Evolutionary conservation across 208 protist species (phyloP).

Genomic region (Trypanosoma cruzi): DNA sequence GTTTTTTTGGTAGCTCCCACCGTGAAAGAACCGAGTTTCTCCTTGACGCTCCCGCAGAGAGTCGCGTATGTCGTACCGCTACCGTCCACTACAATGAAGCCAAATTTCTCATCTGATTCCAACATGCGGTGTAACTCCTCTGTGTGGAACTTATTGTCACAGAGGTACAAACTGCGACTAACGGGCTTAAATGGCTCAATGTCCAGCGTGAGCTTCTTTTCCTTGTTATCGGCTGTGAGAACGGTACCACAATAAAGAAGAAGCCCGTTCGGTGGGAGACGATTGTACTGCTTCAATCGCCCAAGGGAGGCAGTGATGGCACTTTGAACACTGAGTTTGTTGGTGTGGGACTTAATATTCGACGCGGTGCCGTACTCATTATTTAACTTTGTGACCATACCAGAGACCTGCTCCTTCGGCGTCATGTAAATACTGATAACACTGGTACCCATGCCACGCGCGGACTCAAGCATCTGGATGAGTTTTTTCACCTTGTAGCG

Average conservation of each 20-base stretch:
- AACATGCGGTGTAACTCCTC: conserved; percentile 98
- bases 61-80: conserved; percentile 97
- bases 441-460: conserved; percentile 98
- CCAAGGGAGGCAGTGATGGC: conserved; percentile 91
- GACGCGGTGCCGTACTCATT: conserved; percentile 99
- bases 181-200: conserved; percentile 99
- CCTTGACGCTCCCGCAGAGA: conserved; percentile 97
- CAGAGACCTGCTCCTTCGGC: conserved; percentile 98
- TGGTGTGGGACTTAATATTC: conserved; percentile 99
- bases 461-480: conserved; percentile 98
- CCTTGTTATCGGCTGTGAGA: conserved; percentile 98
- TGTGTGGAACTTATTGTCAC: conserved; percentile 98
- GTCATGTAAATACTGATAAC: conserved; percentile 99
- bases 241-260: conserved; percentile 99
- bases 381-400: conserved; percentile 98
- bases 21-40: no score
- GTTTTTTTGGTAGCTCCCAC: no score
- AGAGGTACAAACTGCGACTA: conserved; percentile 99
- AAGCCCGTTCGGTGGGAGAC: conserved; percentile 97
- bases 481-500: conserved; percentile 99
- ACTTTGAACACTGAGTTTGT: conserved; percentile 93
- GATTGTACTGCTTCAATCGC: conserved; percentile 93
- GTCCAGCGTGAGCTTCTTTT: conserved; percentile 99
- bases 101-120: conserved; percentile 99
- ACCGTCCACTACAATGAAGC: conserved; percentile 99